Percentiles rank a stretch among this genome's conserved stretches.
These are phyloP conservation scores for Ocimum tenuiflorum DNA, from an alignment of 257 asterid species.

Conservation along the genomic window DNA sequence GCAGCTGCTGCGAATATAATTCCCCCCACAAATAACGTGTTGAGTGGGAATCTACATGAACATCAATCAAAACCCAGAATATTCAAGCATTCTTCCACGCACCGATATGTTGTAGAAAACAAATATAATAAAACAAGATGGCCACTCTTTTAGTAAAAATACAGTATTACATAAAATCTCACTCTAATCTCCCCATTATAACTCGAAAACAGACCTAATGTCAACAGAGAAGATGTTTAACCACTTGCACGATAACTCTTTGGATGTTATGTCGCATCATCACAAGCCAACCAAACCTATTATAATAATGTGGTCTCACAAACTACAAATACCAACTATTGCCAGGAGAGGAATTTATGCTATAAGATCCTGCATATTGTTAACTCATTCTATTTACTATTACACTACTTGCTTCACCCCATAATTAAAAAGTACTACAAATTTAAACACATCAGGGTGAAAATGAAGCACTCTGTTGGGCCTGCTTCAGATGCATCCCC, in stretches of 20 bases:
- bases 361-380: not conserved
- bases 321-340: not conserved
- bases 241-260: not conserved
- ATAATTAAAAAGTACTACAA: not conserved
- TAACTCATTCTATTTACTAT: not conserved
- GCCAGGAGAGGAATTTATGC: not conserved
- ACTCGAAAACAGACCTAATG: no score
- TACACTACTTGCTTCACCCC: not conserved
- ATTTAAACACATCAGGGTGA: constrained; percentile 75
- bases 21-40: constrained; percentile 2
- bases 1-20: constrained; percentile 10
- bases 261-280: not conserved
- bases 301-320: not conserved
- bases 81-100: no score
- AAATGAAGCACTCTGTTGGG: constrained; percentile 63
- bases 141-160: no score
- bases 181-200: no score
- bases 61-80: no score
- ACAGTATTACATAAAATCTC: no score
- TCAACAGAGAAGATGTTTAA: no score
- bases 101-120: no score
- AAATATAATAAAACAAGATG: no score
- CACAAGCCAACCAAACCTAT: not conserved
- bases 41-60: not conserved
- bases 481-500: constrained; percentile 84